phyloP scores from a whole-genome alignment of 441 rosid species.

The Pelargonium australe region DNA sequence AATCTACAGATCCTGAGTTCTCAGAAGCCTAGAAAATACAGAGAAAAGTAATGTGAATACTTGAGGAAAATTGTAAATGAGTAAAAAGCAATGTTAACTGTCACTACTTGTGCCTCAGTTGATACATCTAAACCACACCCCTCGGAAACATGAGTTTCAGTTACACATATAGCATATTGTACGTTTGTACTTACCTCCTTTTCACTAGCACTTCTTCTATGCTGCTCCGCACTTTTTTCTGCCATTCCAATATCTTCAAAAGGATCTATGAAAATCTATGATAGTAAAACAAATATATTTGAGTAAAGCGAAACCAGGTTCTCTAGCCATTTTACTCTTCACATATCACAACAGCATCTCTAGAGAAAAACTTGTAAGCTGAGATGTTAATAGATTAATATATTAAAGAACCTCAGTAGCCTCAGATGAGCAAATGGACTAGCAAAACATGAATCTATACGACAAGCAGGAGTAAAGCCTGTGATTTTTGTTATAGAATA shows the following conservation, averaged over 20 bases:
- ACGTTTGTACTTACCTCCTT: conserved; percentile 50
- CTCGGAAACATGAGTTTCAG: conserved; percentile 1
- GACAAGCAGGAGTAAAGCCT: neutral
- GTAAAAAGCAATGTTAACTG: too few species aligned
- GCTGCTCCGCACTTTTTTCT: conserved; percentile 66
- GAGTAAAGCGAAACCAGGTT: conserved; percentile 10
- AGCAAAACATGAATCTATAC: neutral
- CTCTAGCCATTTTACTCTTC: neutral
- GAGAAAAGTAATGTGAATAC: neutral
- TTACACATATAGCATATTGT: conserved; percentile 5
- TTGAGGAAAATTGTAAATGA: neutral
- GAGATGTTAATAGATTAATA: neutral
- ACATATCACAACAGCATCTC: conserved; percentile 3
- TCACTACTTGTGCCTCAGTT: too few species aligned
- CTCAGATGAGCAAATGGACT: neutral
- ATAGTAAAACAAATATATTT: conserved; percentile 11
- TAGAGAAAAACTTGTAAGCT: neutral
- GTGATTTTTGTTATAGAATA: too few species aligned
- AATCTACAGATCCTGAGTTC: conserved; percentile 59
- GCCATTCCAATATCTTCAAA: conserved; percentile 76
- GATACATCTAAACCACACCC: neutral
- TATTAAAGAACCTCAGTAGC: neutral
- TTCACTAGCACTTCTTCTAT: conserved; percentile 87
- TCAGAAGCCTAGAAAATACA: conserved; percentile 51
- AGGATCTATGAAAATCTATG: conserved; percentile 71